Evolutionary conservation across 805 yeast species (phyloP).

Genomic region (Ascoidea tarda): DNA sequence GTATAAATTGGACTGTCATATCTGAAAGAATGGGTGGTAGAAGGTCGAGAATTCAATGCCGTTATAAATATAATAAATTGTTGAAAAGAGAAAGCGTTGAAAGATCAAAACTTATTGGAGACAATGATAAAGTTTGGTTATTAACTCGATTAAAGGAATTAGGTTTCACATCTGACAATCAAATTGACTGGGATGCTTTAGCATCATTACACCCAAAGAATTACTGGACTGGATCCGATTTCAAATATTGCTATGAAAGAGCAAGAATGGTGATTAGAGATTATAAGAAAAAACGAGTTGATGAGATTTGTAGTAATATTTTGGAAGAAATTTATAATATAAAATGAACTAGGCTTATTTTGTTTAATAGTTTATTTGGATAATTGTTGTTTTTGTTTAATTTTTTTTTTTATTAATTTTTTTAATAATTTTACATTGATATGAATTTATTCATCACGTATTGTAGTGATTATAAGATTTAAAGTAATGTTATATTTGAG

Average conservation of each 20-base stretch:
- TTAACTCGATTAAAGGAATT: slow-evolving; percentile 30
- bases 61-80: slow-evolving; percentile 89
- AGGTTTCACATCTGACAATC: slow-evolving; percentile 25
- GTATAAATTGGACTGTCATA: slow-evolving; percentile 83
- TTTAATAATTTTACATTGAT: no score
- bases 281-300: slow-evolving; percentile 23
- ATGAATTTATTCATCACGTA: no score
- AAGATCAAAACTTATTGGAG: slow-evolving; percentile 28
- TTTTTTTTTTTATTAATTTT: no score
- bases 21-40: slow-evolving; percentile 83
- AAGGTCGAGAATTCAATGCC: slow-evolving; percentile 84
- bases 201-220: slow-evolving; percentile 29
- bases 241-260: slow-evolving; percentile 45
- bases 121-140: slow-evolving; percentile 36
- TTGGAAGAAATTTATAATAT: slow-evolving; percentile 8
- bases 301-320: slow-evolving; percentile 17
- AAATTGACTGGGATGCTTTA: slow-evolving; percentile 40
- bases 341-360: no score
- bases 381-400: no score
- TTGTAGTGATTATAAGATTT: no score
- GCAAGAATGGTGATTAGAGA: slow-evolving; percentile 40
- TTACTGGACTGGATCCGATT: slow-evolving; percentile 47
- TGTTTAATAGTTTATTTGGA: no score
- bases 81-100: slow-evolving; percentile 40
- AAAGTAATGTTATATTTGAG: no score